Percentiles rank a stretch among this genome's conserved stretches.
Conservation (phyloP, 1,284 basidiomycete species). For the Fomitopsis betulina region DNA sequence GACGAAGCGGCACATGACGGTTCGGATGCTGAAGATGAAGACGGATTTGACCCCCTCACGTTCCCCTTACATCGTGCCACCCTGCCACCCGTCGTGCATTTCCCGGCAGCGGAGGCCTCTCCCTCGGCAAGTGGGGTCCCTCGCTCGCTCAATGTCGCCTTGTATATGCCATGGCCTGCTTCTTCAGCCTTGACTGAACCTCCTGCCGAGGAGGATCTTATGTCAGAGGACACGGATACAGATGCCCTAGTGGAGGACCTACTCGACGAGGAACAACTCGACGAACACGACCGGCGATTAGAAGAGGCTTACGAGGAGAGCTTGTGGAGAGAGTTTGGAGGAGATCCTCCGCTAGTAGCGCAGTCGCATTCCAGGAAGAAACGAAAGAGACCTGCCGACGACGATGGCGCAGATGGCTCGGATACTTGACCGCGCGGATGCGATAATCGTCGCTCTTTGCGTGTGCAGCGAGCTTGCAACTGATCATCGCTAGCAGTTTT, state of each 20-base stretch:
- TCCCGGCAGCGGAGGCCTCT: neutral
- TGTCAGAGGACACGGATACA: slow-evolving; percentile 40
- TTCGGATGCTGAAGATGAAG: neutral
- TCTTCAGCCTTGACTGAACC: slow-evolving; percentile 4
- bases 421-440: neutral
- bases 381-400: slow-evolving; percentile 7
- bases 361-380: neutral
- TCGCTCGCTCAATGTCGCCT: slow-evolving; percentile 3
- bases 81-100: slow-evolving; percentile 15
- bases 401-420: slow-evolving; percentile 3
- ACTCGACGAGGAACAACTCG: slow-evolving; percentile 41
- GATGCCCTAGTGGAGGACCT: slow-evolving; percentile 39
- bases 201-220: slow-evolving; percentile 23
- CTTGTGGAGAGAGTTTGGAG: slow-evolving; percentile 24
- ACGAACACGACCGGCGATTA: slow-evolving; percentile 33
- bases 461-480: neutral
- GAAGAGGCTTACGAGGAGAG: slow-evolving; percentile 23
- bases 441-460: neutral
- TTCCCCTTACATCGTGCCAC: slow-evolving; percentile 18
- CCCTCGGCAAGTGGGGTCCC: slow-evolving; percentile 4
- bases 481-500: no score
- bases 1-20: slow-evolving; percentile 3
- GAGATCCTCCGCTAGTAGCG: neutral
- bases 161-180: slow-evolving; percentile 20
- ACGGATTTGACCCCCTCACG: slow-evolving; percentile 12